phyloP scores from a whole-genome alignment of 1,284 basidiomycete species.

The Phylloporus sp. region DNA sequence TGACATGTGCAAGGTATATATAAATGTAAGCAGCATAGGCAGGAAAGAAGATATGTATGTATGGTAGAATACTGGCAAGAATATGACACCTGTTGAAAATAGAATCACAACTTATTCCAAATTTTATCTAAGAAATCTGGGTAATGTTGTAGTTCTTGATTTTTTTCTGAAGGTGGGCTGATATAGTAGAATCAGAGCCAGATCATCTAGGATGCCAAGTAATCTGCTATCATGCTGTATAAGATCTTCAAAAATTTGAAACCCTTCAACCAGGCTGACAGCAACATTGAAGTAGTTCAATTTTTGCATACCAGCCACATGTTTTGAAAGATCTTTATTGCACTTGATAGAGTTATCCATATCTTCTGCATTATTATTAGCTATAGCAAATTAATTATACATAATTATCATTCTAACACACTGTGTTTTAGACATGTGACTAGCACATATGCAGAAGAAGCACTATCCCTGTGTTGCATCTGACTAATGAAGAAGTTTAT shows the following conservation, averaged over 20 bases:
- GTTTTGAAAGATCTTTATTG: conserved; percentile 12
- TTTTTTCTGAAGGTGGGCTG: conserved; percentile 24
- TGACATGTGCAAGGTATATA: no score
- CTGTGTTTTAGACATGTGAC: conserved; percentile 4
- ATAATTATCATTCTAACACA: conserved; percentile 13
- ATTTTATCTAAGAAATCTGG: conserved; percentile 20
- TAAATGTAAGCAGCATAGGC: no score
- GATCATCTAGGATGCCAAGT: background rate
- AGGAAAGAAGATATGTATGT: no score
- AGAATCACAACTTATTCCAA: no score
- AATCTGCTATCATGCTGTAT: conserved; percentile 24
- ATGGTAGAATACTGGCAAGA: no score
- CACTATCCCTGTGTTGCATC: conserved; percentile 8
- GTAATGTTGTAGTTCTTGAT: conserved; percentile 17
- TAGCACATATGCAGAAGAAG: conserved; percentile 16
- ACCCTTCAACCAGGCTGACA: conserved; percentile 31
- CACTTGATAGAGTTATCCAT: conserved; percentile 18
- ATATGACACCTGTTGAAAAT: no score
- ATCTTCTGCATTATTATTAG: conserved; percentile 15
- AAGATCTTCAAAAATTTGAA: conserved; percentile 31
- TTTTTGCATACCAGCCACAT: conserved; percentile 27
- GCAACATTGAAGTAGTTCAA: conserved; percentile 35
- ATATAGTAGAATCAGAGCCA: conserved; percentile 5
- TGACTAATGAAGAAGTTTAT: conserved; percentile 10
- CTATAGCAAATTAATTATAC: no score